phyloP scores from a whole-genome alignment of 2,329 filamentous ascomycete species.

The Myriosclerotinia scirpicola region DNA sequence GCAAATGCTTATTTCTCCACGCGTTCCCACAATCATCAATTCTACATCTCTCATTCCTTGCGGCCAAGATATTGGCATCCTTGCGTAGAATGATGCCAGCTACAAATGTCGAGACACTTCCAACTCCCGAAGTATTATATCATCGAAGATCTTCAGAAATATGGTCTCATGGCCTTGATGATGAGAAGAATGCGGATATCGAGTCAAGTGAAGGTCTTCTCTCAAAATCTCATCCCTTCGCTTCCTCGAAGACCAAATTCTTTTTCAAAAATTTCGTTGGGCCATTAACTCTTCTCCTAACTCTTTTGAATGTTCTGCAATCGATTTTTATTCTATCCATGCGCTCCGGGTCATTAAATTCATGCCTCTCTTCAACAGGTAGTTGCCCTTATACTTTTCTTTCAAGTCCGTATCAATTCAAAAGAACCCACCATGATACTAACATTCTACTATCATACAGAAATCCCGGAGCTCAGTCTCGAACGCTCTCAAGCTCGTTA shows the following conservation, averaged over 20 bases:
- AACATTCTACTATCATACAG: background rate
- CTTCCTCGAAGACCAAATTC: background rate
- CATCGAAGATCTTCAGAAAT: conserved; percentile 1
- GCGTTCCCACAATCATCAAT: background rate
- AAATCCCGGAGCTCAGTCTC: conserved; percentile 5
- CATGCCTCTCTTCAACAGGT: background rate
- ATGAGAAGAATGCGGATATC: background rate
- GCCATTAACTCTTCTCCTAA: background rate
- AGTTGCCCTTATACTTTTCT: background rate
- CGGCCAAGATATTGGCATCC: background rate
- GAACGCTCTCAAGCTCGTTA: background rate
- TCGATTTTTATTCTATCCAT: background rate
- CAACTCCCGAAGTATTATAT: background rate
- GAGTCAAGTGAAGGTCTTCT: background rate
- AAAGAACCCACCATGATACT: background rate
- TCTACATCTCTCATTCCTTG: background rate
- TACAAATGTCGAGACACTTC: background rate
- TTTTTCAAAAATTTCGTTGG: background rate
- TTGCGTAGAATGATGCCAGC: background rate
- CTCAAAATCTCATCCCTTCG: background rate
- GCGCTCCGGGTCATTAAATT: background rate
- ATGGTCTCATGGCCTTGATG: background rate
- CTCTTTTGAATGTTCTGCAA: background rate
- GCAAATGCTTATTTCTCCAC: background rate
- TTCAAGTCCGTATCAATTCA: background rate